phyloP scores from a whole-genome alignment of 768 basidiomycete species.

The Psilocybe azurescens region DNA sequence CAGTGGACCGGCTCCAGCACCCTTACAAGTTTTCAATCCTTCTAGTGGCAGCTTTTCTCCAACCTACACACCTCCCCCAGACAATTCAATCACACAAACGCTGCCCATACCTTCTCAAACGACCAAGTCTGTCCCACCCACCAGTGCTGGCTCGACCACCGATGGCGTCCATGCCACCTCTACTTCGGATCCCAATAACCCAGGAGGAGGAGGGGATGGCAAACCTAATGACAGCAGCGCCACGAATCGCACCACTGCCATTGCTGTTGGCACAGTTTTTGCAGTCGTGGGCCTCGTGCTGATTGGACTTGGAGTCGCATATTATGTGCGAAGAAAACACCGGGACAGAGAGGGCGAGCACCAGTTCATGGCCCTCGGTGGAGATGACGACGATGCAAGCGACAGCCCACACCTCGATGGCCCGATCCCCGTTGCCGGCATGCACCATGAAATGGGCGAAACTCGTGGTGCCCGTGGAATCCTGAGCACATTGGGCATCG shows the following conservation, averaged over 20 bases:
- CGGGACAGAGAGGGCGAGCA: slow-evolving; percentile 24
- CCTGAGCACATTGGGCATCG: slow-evolving; percentile 28
- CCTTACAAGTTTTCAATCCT: slow-evolving; percentile 59
- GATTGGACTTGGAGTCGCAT: slow-evolving; percentile 43
- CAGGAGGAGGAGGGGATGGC: slow-evolving; percentile 11
- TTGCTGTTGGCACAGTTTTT: slow-evolving; percentile 67
- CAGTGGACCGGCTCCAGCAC: slow-evolving; percentile 56
- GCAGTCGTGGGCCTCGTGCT: slow-evolving; percentile 62
- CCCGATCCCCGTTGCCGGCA: slow-evolving; percentile 37
- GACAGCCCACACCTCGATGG: slow-evolving; percentile 36
- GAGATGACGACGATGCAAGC: slow-evolving; percentile 36
- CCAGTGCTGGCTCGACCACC: not conserved
- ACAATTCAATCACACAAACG: slow-evolving; percentile 32
- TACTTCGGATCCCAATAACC: slow-evolving; percentile 25
- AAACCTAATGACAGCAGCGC: slow-evolving; percentile 26
- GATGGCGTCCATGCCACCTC: slow-evolving; percentile 25
- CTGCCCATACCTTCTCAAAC: slow-evolving; percentile 40
- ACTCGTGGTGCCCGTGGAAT: slow-evolving; percentile 21
- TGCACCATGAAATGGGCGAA: slow-evolving; percentile 20
- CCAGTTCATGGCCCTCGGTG: slow-evolving; percentile 34
- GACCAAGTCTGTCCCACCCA: slow-evolving; percentile 5
- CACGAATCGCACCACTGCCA: slow-evolving; percentile 40
- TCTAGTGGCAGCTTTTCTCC: slow-evolving; percentile 47
- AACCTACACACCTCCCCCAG: slow-evolving; percentile 42
- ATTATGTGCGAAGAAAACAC: slow-evolving; percentile 47